Evolutionary conservation across 2,329 filamentous ascomycete genomes (phyloP), one percentile per base, ranked within the genome.

Genomic region (Pseudopyricularia javanii): DNA sequence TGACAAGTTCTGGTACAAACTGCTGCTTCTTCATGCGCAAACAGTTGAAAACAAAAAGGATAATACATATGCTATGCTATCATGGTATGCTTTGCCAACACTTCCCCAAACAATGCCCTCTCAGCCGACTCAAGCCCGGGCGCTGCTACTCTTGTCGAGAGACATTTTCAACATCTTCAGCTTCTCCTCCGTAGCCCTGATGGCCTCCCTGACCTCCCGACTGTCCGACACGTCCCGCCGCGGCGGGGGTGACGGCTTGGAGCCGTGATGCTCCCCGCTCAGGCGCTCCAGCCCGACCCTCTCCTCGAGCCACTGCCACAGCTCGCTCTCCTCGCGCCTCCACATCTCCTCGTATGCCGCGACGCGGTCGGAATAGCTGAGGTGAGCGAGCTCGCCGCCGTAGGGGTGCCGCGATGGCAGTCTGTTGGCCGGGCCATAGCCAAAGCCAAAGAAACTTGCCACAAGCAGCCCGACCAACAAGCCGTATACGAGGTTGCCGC

Each of bases 241-340:
- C 54, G 64, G 66, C 32, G 63, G 58, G 47, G 55, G 53, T 20
- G 50, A 12, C 17, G 26, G 17, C 3, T 7, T 12, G 7, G 26
- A 17, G n/a, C 26, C 17, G 24, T 24, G 52, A 15, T 28, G 62
- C 51, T 60, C 68, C 53, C 70, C 74, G 58, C 65, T 69, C 58
- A 78, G 68, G 54, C 71, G 73, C 53, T 89, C 85, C 64, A 93
- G 71, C 2, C 88, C 86, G 2, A 89, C 83, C 17, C 91, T 78
- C 60, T 95, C 88, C 66, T 96, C 91, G 4, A 96, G 72, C 91
- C 91, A 96, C 54, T 88, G 84, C 91, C 91, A 96, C 9, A 96
- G 71, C 60, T 93, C 88, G 58, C 80, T 88, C 64, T 96, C 91
- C 66, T 96, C 89, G 40, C 81, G 75, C 34, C 82, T 78, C 91